phyloP scores from a whole-genome alignment of 169 alveolate genomes.

The Eimeria tenella region DNA sequence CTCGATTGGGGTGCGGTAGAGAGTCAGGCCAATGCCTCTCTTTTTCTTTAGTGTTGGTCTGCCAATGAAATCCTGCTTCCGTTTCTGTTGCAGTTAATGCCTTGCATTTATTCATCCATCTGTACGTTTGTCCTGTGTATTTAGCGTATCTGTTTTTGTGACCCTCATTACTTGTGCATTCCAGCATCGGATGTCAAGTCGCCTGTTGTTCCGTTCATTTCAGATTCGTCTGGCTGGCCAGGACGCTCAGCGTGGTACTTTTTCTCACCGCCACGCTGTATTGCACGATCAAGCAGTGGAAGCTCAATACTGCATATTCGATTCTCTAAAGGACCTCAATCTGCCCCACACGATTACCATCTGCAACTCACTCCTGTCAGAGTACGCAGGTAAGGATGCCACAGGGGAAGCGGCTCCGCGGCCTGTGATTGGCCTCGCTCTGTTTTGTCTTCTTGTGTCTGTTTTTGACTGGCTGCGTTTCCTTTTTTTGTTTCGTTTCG shows the following conservation, averaged over 20 bases:
- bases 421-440: background rate
- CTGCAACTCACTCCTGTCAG: constrained; percentile 93
- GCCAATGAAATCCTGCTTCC: background rate
- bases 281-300: constrained; percentile 90
- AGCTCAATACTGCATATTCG: constrained; percentile 59
- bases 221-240: constrained; percentile 95
- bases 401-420: background rate
- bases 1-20: no score
- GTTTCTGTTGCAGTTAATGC: background rate
- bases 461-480: background rate
- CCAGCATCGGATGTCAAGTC: background rate
- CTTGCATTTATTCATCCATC: background rate
- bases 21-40: no score
- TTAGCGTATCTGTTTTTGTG: background rate
- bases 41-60: no score
- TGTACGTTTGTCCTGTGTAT: background rate
- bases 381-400: constrained; percentile 86
- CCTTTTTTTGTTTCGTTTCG: background rate
- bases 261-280: constrained; percentile 97
- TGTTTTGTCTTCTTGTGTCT: background rate
- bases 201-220: background rate
- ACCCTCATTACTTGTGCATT: background rate
- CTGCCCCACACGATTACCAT: constrained; percentile 82
- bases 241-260: constrained; percentile 98
- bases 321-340: constrained; percentile 32